Percentiles rank a stretch among this genome's conserved stretches.
Conservation (phyloP, 371 early-diverging fungal genomes). For the Apophysomyces sp. region DNA sequence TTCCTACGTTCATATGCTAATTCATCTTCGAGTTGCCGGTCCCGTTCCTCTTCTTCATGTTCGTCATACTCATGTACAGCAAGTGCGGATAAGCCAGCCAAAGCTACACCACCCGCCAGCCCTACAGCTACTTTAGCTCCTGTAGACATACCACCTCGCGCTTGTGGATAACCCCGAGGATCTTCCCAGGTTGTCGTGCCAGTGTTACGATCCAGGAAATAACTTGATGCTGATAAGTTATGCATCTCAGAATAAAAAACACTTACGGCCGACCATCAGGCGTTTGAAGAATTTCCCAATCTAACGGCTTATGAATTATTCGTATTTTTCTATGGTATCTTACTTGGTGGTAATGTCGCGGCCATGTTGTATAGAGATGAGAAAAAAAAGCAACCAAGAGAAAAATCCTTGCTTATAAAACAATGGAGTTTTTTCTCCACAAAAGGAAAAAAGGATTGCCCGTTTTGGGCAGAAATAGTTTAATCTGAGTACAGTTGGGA, state of each 20-base stretch:
- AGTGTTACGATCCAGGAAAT: constrained; percentile 59
- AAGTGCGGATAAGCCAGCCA: constrained; percentile 35
- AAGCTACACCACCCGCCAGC: constrained; percentile 30
- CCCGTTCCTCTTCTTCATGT: constrained; percentile 34
- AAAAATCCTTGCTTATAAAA: not conserved
- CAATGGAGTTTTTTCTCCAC: not conserved
- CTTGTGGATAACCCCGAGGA: constrained; percentile 24
- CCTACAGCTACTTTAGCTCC: constrained; percentile 35
- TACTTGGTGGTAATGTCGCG: not conserved
- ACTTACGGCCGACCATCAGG: constrained; percentile 8
- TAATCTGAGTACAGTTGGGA: not conserved
- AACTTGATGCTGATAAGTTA: constrained; percentile 3
- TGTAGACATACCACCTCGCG: constrained; percentile 27
- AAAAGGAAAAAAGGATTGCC: not conserved
- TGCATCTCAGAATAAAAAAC: not conserved
- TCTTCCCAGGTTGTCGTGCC: constrained; percentile 67
- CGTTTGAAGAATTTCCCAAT: not conserved
- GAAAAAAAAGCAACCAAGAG: not conserved
- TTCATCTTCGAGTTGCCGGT: constrained; percentile 7
- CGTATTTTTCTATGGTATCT: no score
- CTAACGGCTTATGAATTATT: not conserved
- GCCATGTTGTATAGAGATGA: not conserved
- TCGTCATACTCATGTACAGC: constrained; percentile 39
- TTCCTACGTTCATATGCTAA: constrained; percentile 16
- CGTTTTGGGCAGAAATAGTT: not conserved